Conservation (phyloP, 352 stramenopile genomes). For the Globisporangium viniferum region DNA sequence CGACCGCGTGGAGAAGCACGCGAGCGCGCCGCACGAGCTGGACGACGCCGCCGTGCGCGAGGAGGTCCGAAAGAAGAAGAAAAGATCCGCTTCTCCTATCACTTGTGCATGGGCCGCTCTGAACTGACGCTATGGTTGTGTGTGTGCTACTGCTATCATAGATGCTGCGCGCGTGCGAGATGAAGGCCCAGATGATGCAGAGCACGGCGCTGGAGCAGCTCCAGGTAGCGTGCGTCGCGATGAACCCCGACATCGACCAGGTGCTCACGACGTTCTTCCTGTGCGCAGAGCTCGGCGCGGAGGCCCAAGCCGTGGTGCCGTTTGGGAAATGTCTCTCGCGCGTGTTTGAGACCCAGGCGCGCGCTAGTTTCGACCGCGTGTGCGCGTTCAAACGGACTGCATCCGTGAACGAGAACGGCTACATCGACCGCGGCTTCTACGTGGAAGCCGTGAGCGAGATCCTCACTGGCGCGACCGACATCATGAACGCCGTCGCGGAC, state of each 20-base stretch:
- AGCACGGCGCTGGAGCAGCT: slow-evolving; percentile 41
- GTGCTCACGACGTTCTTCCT: slow-evolving; percentile 47
- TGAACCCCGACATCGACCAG: slow-evolving; percentile 41
- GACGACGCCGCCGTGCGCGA: slow-evolving; percentile 42
- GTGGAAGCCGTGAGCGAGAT: slow-evolving; percentile 71
- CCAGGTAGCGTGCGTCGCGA: slow-evolving; percentile 33
- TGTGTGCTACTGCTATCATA: slow-evolving; percentile 11
- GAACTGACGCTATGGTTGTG: neutral
- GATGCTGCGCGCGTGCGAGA: slow-evolving; percentile 73
- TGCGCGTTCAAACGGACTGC: slow-evolving; percentile 45
- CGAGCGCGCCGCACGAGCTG: slow-evolving; percentile 16
- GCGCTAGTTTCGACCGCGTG: slow-evolving; percentile 52
- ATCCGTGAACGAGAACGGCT: slow-evolving; percentile 72
- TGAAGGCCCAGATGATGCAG: slow-evolving; percentile 53
- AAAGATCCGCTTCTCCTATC: neutral
- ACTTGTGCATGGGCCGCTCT: neutral
- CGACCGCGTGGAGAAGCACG: slow-evolving; percentile 14
- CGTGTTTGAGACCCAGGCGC: slow-evolving; percentile 57
- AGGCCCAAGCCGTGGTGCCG: slow-evolving; percentile 19
- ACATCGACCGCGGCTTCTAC: slow-evolving; percentile 84
- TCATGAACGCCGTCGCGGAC: slow-evolving; percentile 81
- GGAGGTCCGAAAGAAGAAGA: slow-evolving; percentile 31
- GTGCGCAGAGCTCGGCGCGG: slow-evolving; percentile 44
- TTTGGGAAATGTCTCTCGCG: slow-evolving; percentile 46
- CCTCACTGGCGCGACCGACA: slow-evolving; percentile 64